Evolutionary conservation across 257 asterid genomes (phyloP), one percentile per base, ranked within the genome.

Genomic region (Leptodermis oblonga): DNA sequence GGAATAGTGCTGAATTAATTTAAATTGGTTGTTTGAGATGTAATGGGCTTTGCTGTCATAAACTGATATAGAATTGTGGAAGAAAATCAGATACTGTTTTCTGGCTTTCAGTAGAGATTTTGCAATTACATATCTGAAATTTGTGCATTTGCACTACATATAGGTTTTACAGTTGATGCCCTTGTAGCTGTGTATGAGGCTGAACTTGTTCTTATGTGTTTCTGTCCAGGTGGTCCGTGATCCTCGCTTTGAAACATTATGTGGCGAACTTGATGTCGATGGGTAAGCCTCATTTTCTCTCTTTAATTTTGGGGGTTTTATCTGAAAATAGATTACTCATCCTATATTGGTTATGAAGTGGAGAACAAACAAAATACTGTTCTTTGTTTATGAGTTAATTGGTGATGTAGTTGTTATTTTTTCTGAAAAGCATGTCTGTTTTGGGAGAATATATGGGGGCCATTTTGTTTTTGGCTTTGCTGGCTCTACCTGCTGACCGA

Each of bases 221-320:
- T 71, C 13, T 82, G 30, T 70, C 75, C 74, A 92, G 96, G 88
- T 86, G 55, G 87, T 77, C 17, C 85, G 97, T 58, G 99, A 89
- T 70, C 99, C 99, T 84, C 97, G 99, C 23, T 94, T 94, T 84
- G 99, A 91, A 74, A 76, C 96, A 36, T 80, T 94, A 70, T 86
- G 89, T 54, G 97, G 96, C 39, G 65, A 67, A 0, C 84, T 91
- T 15, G 84, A 91, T 63, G 92, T 76, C 20, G 96, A 94, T 0
- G 89, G 97, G 95, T 92, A 77, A 73, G 69, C 58, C 67, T 67
- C 71, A 53, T 7, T 70, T 37, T 61, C 4, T 54, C 43, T 1
- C 41, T 45, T 70, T 70, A 26, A 26, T 34, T 43, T 60, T 9
- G 14, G 45, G 37, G 20, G 30, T 54, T 10, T 37, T 1, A 61